A percentile compares a stretch with the other conserved stretches of the same genome.
These are phyloP conservation scores for Calocybe indica DNA, from an alignment of 768 basidiomycete species.

Conservation along the genomic window DNA sequence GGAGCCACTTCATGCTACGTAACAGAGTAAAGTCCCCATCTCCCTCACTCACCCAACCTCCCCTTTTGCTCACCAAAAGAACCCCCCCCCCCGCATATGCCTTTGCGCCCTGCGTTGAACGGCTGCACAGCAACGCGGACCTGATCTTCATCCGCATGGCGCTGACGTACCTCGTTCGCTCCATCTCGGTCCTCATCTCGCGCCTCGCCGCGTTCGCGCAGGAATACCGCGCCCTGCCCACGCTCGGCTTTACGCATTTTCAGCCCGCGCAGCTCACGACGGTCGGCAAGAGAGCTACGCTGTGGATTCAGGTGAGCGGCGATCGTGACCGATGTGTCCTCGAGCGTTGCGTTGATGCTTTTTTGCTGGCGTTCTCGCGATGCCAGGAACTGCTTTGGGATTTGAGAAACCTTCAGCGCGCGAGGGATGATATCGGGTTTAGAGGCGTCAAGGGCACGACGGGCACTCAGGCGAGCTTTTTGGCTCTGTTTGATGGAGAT, in stretches of 20 bases:
- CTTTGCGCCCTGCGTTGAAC: not conserved
- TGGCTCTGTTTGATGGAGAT: conserved; percentile 90
- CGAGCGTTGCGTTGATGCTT: not conserved
- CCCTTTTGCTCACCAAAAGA: not conserved
- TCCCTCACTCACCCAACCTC: not conserved
- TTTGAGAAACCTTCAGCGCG: conserved; percentile 85
- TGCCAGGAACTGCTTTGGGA: conserved; percentile 87
- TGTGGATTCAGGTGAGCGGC: conserved; percentile 83
- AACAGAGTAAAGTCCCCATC: conserved; percentile 67
- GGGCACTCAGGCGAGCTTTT: conserved; percentile 94
- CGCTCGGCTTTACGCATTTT: conserved; percentile 97
- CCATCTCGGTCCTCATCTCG: conserved; percentile 86
- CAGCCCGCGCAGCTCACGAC: conserved; percentile 98
- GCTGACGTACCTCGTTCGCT: conserved; percentile 76
- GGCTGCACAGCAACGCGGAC: conserved; percentile 82
- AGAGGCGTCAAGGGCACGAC: conserved; percentile 99
- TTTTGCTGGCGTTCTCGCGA: not conserved
- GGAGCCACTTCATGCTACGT: conserved; percentile 99
- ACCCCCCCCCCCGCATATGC: no score
- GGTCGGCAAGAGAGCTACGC: conserved; percentile 92
- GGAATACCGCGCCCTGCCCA: conserved; percentile 83
- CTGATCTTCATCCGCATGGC: conserved; percentile 93
- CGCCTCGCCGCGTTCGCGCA: conserved; percentile 81
- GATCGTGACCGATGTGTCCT: not conserved
- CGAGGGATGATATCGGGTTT: conserved; percentile 90